A percentile compares a stretch with the other conserved stretches of the same genome.
These are phyloP conservation scores for Suhomyces wounanorum DNA, from an alignment of 1,139 yeast genomes.

Conservation along the genomic window DNA sequence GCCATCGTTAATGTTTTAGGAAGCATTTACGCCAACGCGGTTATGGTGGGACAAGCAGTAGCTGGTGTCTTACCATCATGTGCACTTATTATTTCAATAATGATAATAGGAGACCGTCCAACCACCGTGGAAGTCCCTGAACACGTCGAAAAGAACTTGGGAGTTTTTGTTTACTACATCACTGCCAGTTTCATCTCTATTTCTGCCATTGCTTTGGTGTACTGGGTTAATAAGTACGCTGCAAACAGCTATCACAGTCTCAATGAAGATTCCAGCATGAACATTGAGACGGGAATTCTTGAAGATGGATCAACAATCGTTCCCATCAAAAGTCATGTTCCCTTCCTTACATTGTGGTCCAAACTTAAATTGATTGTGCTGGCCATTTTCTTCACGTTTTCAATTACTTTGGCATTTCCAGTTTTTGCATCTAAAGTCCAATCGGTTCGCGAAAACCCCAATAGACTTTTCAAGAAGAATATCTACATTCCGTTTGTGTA, in stretches of 20 bases:
- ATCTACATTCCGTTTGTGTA: slow-evolving; percentile 77
- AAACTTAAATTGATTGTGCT: slow-evolving; percentile 64
- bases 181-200: slow-evolving; percentile 67
- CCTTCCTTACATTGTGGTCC: slow-evolving; percentile 53
- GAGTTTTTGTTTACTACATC: slow-evolving; percentile 65
- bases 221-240: slow-evolving; percentile 30
- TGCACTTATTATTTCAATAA: slow-evolving; percentile 63
- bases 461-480: slow-evolving; percentile 42
- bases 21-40: slow-evolving; percentile 77
- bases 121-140: slow-evolving; percentile 10
- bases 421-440: slow-evolving; percentile 80
- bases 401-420: slow-evolving; percentile 81
- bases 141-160: slow-evolving; percentile 42
- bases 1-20: slow-evolving; percentile 84
- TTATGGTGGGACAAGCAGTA: slow-evolving; percentile 92
- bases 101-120: slow-evolving; percentile 42
- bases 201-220: slow-evolving; percentile 45
- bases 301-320: not conserved
- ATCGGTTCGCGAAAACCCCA: slow-evolving; percentile 45
- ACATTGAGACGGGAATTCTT: not conserved
- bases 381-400: slow-evolving; percentile 73
- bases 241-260: slow-evolving; percentile 21
- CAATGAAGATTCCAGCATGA: slow-evolving; percentile 4
- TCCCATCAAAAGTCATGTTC: slow-evolving; percentile 32
- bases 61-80: slow-evolving; percentile 90